Evolutionary conservation across 2,329 filamentous ascomycete genomes (phyloP).

Genomic region (Thelonectria discophora): DNA sequence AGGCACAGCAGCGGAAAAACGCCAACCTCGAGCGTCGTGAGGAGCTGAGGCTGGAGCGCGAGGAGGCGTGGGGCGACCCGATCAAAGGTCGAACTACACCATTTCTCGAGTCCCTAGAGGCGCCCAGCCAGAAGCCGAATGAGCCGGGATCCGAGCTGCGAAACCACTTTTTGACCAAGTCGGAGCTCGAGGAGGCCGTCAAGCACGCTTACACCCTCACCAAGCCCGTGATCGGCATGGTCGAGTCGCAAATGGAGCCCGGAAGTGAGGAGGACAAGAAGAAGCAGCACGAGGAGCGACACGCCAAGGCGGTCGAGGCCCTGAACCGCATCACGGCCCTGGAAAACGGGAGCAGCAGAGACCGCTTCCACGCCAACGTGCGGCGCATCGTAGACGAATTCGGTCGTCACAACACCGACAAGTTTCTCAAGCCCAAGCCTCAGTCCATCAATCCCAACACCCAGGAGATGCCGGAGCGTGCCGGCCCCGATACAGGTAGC

Average conservation of each 20-base stretch:
- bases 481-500: conserved; percentile 92
- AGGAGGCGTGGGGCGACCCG: conserved; percentile 75
- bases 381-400: conserved; percentile 86
- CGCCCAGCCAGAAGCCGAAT: conserved; percentile 59
- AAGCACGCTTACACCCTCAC: conserved; percentile 74
- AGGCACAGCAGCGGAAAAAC: conserved; percentile 83
- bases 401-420: conserved; percentile 89
- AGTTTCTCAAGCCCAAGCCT: conserved; percentile 69
- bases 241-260: conserved; percentile 53
- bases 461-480: conserved; percentile 61
- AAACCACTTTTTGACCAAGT: conserved; percentile 75
- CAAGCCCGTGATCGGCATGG: conserved; percentile 58
- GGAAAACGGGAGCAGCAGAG: conserved; percentile 78
- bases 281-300: conserved; percentile 61
- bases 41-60: conserved; percentile 72
- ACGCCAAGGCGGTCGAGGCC: conserved; percentile 76
- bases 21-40: conserved; percentile 81
- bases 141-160: conserved; percentile 62
- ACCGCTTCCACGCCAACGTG: conserved; percentile 83
- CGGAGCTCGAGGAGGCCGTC: conserved; percentile 73
- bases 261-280: conserved; percentile 47
- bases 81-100: conserved; percentile 81
- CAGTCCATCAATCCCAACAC: conserved; percentile 54
- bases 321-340: conserved; percentile 82
- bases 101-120: conserved; percentile 84